Evolutionary conservation across 129 eudicot species (phyloP).

Genomic region (Ambrosia artemisiifolia): DNA sequence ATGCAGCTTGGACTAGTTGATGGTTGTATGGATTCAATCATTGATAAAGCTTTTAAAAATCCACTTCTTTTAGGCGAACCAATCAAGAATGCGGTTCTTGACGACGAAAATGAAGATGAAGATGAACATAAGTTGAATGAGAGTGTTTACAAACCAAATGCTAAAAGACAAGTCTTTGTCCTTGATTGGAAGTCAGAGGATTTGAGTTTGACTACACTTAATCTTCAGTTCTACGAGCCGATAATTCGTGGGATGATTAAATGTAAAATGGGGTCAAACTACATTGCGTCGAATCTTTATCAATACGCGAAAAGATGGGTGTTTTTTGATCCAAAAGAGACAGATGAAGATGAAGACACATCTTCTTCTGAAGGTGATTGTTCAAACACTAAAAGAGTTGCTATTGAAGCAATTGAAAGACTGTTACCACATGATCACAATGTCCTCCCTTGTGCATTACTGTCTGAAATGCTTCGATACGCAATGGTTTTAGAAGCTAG

Average conservation of each 20-base stretch:
- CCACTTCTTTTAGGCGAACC: slow-evolving; percentile 11
- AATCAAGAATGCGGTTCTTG: slow-evolving; percentile 5
- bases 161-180: not conserved
- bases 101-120: not conserved
- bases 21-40: slow-evolving; percentile 13
- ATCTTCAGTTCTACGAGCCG: slow-evolving; percentile 1
- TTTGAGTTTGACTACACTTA: not conserved
- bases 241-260: slow-evolving; percentile 6
- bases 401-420: slow-evolving; percentile 7
- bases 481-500: slow-evolving; percentile 5
- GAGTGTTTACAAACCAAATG: not conserved
- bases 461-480: slow-evolving; percentile 10
- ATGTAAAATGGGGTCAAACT: not conserved
- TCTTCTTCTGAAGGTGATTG: slow-evolving; percentile 16
- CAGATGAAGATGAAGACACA: slow-evolving; percentile 7
- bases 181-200: slow-evolving; percentile 4
- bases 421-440: slow-evolving; percentile 3
- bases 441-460: not conserved
- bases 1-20: not conserved
- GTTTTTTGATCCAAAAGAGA: slow-evolving; percentile 14
- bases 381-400: not conserved
- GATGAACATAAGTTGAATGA: too few relatives aligned
- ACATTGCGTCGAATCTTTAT: slow-evolving; percentile 14
- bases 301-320: slow-evolving; percentile 14
- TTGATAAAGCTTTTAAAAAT: not conserved